These are phyloP conservation scores for Candida montana DNA, from an alignment of 805 yeast genomes.

Conservation along the genomic window DNA sequence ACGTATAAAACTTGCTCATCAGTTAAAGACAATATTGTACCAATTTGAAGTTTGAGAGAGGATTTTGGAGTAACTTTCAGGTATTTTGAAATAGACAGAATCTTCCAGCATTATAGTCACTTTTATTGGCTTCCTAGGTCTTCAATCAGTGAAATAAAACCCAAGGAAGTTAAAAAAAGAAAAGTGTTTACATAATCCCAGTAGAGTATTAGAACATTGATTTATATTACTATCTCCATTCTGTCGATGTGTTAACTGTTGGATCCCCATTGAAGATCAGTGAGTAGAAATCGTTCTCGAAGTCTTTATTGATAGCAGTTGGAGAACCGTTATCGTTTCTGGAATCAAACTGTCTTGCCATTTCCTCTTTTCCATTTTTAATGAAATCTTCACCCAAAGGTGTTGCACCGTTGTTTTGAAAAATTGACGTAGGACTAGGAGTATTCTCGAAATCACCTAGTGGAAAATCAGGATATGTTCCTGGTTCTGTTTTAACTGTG, in stretches of 20 bases:
- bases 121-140: no score
- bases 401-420: background rate
- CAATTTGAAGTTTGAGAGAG: no score
- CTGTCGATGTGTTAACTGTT: background rate
- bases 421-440: background rate
- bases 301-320: background rate
- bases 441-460: constrained; percentile 5
- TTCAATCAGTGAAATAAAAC: no score
- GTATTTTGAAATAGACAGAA: no score
- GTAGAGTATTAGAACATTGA: no score
- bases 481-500: background rate
- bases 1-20: no score
- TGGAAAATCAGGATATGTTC: constrained; percentile 3
- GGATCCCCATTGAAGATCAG: constrained; percentile 40
- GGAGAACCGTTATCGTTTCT: background rate
- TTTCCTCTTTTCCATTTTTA: constrained; percentile 2
- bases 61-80: no score
- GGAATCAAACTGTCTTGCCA: background rate
- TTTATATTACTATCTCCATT: no score
- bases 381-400: background rate
- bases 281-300: constrained; percentile 35
- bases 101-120: no score
- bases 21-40: no score
- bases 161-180: no score
- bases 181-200: no score